Percentiles rank a stretch among this genome's conserved stretches.
phyloP scores from a whole-genome alignment of 805 yeast species.

The Yamadazyma philogaea region DNA sequence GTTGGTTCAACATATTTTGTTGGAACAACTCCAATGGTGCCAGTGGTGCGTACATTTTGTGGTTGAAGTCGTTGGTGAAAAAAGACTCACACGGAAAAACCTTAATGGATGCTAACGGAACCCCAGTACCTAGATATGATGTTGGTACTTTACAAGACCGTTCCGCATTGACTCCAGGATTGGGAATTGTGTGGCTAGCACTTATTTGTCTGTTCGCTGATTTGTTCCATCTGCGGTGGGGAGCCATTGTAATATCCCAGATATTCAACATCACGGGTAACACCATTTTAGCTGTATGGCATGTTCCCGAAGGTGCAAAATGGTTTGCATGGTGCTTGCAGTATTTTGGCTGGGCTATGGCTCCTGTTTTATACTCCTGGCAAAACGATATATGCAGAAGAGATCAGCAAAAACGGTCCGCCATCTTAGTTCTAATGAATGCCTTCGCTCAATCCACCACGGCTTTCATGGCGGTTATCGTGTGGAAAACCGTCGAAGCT shows the following conservation, averaged over 20 bases:
- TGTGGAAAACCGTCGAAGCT: slow-evolving; percentile 57
- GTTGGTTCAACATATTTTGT: slow-evolving; percentile 54
- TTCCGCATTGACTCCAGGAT: slow-evolving; percentile 47
- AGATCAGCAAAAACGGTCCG: slow-evolving; percentile 54
- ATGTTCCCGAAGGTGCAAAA: slow-evolving; percentile 54
- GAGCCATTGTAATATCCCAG: slow-evolving; percentile 51
- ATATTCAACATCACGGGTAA: slow-evolving; percentile 54
- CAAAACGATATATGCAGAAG: slow-evolving; percentile 56
- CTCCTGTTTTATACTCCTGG: slow-evolving; percentile 59
- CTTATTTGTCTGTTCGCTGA: slow-evolving; percentile 38
- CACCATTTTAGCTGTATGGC: slow-evolving; percentile 55
- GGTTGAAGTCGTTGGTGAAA: slow-evolving; percentile 45
- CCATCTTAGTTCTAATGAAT: slow-evolving; percentile 55
- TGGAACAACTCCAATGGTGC: slow-evolving; percentile 58
- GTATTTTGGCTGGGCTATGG: slow-evolving; percentile 61
- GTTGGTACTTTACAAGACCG: slow-evolving; percentile 37
- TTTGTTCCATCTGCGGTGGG: slow-evolving; percentile 48
- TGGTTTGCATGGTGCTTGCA: slow-evolving; percentile 63
- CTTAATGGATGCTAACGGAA: slow-evolving; percentile 20
- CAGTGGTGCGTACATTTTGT: slow-evolving; percentile 45
- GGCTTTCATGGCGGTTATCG: slow-evolving; percentile 50
- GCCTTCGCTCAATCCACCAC: slow-evolving; percentile 53
- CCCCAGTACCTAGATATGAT: slow-evolving; percentile 21
- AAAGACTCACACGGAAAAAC: slow-evolving; percentile 10
- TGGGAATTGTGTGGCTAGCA: slow-evolving; percentile 39